Conservation (phyloP, 2,329 filamentous ascomycete species). For the Cercospora sojina region DNA sequence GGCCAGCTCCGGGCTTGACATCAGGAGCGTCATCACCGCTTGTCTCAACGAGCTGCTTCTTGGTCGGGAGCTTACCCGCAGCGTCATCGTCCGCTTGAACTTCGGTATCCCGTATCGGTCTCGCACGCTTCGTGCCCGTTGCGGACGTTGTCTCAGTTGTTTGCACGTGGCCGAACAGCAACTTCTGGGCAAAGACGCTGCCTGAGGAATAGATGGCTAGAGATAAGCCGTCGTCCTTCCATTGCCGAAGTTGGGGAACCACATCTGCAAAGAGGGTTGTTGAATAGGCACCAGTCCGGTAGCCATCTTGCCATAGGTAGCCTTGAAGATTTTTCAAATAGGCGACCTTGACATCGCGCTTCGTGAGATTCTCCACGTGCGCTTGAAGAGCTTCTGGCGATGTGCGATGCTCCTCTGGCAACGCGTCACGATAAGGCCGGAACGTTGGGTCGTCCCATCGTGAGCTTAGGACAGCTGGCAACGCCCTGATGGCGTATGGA, state of each 20-base stretch:
- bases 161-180: conserved; percentile 66
- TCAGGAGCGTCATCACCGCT: conserved; percentile 8
- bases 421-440: conserved; percentile 66
- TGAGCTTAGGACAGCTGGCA: conserved; percentile 62
- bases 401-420: conserved; percentile 63
- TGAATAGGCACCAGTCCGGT: conserved; percentile 65
- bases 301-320: conserved; percentile 74
- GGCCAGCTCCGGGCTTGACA: conserved; percentile 5
- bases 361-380: conserved; percentile 69
- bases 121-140: conserved; percentile 20
- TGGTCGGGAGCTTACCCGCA: conserved; percentile 13
- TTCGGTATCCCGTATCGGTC: conserved; percentile 19
- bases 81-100: conserved; percentile 20
- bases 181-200: conserved; percentile 75
- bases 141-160: conserved; percentile 18
- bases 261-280: conserved; percentile 77
- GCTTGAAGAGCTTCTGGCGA: conserved; percentile 61
- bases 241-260: conserved; percentile 50
- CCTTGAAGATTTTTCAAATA: conserved; percentile 80
- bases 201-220: conserved; percentile 80
- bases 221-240: conserved; percentile 56
- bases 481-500: conserved; percentile 68
- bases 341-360: conserved; percentile 69
- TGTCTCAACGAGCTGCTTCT: conserved; percentile 15
- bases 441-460: conserved; percentile 68